phyloP scores from a whole-genome alignment of 2,329 filamentous ascomycete genomes.

The Venturia nashicola region DNA sequence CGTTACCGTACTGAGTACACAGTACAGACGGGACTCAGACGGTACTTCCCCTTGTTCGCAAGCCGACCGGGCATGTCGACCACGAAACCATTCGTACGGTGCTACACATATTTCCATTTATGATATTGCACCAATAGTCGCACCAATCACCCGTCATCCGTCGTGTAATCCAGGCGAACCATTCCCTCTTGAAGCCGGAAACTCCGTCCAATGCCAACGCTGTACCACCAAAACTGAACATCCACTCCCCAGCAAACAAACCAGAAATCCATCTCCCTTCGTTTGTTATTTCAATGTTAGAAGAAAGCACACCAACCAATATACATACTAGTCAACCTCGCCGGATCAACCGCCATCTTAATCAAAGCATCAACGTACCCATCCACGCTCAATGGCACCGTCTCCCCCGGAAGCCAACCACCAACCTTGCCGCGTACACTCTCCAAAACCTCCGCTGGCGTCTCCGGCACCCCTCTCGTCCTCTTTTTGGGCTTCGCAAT shows the following conservation, averaged over 20 bases:
- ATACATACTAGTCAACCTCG: constrained; percentile 84
- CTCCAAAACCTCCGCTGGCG: constrained; percentile 71
- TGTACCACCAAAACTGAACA: not conserved
- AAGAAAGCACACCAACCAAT: constrained; percentile 81
- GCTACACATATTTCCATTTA: not conserved
- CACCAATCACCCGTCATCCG: not conserved
- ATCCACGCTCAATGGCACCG: constrained; percentile 85
- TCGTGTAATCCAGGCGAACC: not conserved
- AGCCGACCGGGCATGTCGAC: not conserved
- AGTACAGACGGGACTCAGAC: too few relatives aligned
- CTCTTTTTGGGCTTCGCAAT: constrained; percentile 46
- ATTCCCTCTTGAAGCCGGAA: not conserved
- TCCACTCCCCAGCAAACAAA: too few relatives aligned
- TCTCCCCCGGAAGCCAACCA: constrained; percentile 74
- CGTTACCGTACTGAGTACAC: not conserved
- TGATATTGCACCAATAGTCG: not conserved
- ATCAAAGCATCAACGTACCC: constrained; percentile 96
- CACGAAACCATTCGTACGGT: not conserved
- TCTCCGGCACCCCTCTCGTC: constrained; percentile 47
- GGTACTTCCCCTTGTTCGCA: not conserved
- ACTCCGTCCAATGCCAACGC: not conserved
- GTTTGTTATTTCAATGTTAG: constrained; percentile 19
- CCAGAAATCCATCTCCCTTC: too few relatives aligned
- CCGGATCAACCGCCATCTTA: constrained; percentile 67
- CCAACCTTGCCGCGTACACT: constrained; percentile 78